These are phyloP conservation scores for Wallacemonas rigidus DNA, from an alignment of 208 protist species.

Conservation along the genomic window DNA sequence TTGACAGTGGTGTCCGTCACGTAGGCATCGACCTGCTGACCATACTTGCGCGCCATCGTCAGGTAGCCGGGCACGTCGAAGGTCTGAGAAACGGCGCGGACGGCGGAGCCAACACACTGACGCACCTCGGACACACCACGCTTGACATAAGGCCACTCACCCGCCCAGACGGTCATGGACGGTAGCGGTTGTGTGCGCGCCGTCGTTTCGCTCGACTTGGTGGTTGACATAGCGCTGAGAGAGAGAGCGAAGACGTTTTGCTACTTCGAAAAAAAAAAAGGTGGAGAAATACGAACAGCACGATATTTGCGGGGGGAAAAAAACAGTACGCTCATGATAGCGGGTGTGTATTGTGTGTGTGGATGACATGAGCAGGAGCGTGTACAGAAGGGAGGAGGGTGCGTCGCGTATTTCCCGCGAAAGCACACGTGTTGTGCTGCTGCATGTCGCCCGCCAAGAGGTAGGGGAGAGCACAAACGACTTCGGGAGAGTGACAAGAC, in stretches of 20 bases:
- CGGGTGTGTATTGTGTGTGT: too few relatives aligned
- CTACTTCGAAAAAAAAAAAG: not conserved
- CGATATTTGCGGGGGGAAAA: too few relatives aligned
- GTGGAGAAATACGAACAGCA: too few relatives aligned
- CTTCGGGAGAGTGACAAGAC: too few relatives aligned
- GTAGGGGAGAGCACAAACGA: too few relatives aligned
- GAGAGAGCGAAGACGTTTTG: not conserved
- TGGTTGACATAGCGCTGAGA: not conserved
- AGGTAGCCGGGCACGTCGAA: constrained; percentile 60
- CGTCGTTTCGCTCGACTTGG: not conserved
- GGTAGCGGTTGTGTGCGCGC: not conserved
- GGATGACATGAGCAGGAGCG: too few relatives aligned
- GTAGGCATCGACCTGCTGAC: constrained; percentile 46
- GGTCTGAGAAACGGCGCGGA: constrained; percentile 20
- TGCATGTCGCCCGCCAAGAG: too few relatives aligned
- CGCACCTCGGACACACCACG: constrained; percentile 50
- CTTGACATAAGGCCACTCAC: constrained; percentile 82
- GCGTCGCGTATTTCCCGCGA: too few relatives aligned
- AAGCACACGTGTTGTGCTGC: too few relatives aligned
- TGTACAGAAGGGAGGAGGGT: too few relatives aligned
- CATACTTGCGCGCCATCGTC: constrained; percentile 45
- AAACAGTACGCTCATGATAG: too few relatives aligned
- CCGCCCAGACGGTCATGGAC: constrained; percentile 59
- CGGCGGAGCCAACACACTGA: constrained; percentile 21
- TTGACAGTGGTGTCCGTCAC: constrained; percentile 35